phyloP scores from a whole-genome alignment of 768 basidiomycete species.

The Kondoa malvinella region DNA sequence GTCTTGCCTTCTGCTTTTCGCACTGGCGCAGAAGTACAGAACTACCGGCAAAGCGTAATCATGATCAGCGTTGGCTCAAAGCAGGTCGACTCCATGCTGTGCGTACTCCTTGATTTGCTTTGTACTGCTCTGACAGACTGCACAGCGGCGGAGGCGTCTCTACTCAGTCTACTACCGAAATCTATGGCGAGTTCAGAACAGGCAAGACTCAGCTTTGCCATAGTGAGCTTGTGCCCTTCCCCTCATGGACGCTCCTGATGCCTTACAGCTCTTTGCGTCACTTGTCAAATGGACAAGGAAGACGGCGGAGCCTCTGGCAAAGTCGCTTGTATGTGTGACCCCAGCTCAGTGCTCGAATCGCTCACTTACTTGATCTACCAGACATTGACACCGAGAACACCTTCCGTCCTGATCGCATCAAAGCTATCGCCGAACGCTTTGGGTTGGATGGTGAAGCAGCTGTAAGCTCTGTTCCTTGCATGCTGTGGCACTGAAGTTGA shows the following conservation, averaged over 20 bases:
- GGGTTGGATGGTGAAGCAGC: slow-evolving; percentile 62
- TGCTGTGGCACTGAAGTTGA: slow-evolving; percentile 78
- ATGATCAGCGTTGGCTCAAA: not conserved
- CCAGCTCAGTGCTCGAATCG: slow-evolving; percentile 1
- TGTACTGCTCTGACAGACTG: not conserved
- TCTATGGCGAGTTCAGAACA: slow-evolving; percentile 90
- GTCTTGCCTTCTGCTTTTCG: slow-evolving; percentile 72
- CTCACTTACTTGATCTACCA: slow-evolving; percentile 4
- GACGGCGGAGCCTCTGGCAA: slow-evolving; percentile 78
- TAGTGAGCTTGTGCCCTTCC: slow-evolving; percentile 34
- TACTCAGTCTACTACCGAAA: slow-evolving; percentile 90
- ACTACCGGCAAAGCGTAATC: slow-evolving; percentile 45
- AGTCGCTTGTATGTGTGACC: slow-evolving; percentile 39
- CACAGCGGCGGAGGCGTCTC: slow-evolving; percentile 47
- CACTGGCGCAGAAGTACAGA: slow-evolving; percentile 78
- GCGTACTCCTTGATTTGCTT: not conserved
- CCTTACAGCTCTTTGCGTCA: slow-evolving; percentile 34
- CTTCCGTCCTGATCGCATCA: slow-evolving; percentile 84
- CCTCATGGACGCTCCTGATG: not conserved
- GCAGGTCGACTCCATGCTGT: not conserved
- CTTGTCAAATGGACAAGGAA: slow-evolving; percentile 72
- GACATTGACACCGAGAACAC: no score
- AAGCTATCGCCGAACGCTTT: slow-evolving; percentile 76
- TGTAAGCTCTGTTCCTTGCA: slow-evolving; percentile 46
- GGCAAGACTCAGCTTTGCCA: slow-evolving; percentile 93